These are phyloP conservation scores for Phytomonas francai DNA, from an alignment of 208 protist genomes.

Conservation along the genomic window DNA sequence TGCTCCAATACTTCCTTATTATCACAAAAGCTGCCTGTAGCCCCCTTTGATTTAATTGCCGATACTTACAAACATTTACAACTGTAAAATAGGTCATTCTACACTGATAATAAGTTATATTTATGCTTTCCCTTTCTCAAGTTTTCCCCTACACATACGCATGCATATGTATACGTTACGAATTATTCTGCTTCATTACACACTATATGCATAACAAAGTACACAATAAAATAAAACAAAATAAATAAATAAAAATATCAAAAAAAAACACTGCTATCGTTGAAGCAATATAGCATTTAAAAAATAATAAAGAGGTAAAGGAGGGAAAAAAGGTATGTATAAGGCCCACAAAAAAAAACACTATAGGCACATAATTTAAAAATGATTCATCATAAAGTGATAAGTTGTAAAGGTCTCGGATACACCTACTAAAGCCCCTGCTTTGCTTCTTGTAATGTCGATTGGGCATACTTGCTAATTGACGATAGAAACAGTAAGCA, in stretches of 20 bases:
- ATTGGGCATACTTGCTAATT: too few species aligned
- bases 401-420: neutral
- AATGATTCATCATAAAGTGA: slow-evolving; percentile 4
- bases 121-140: too few species aligned
- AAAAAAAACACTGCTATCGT: slow-evolving; percentile 12
- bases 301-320: slow-evolving; percentile 14
- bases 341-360: slow-evolving; percentile 4
- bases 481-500: too few species aligned
- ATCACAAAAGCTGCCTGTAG: too few species aligned
- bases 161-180: too few species aligned
- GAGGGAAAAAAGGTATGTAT: slow-evolving; percentile 7
- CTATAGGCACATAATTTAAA: neutral
- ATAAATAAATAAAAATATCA: slow-evolving; percentile 8
- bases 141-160: too few species aligned
- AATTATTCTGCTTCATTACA: too few species aligned
- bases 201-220: neutral
- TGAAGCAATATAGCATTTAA: slow-evolving; percentile 6
- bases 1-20: too few species aligned
- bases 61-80: neutral
- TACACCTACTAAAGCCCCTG: neutral
- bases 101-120: too few species aligned
- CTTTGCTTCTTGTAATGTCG: slow-evolving; percentile 5
- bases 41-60: too few species aligned
- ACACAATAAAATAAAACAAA: slow-evolving; percentile 3
- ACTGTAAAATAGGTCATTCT: slow-evolving; percentile 2